Evolutionary conservation across 371 early-diverging fungal genomes (phyloP), one percentile per base, ranked within the genome.

Genomic region (Cladochytrium tenue): DNA sequence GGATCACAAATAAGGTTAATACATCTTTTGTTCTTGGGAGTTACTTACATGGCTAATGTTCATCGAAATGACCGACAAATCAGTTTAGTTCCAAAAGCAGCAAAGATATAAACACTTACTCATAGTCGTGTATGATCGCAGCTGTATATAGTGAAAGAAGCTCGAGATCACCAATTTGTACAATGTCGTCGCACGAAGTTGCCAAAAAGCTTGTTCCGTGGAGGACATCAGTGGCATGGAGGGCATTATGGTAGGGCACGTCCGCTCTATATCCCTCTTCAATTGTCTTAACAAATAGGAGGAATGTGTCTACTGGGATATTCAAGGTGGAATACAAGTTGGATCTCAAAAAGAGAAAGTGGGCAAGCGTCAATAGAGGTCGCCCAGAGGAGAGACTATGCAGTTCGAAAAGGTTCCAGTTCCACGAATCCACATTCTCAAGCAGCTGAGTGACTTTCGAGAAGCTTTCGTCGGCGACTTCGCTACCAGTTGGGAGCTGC

Each of bases 211-310:
- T 65, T n/a, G 78, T 69, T 32, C 77, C 76, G 60, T 85, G 85
- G 0, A 85, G 66, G 7, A 85, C 85, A 53, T 85, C 85, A 17
- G 80, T 71, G 5, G 83, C 85, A 67, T 85, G 85, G 23, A 72
- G 62, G 25, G 81, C 66, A 69, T 82, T 85, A 65, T 85, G 85
- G 59, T 79, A 76, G 68, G 62, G 51, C 20, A 64, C 56, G 25
- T 56, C 60, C 50, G n/a, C 27, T 27, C 36, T 15, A 53, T 63
- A 68, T 28, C 68, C 68, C 10, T 15, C 35, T 53, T 68, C 68
- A 33, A 68, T 63, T 27, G 32, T 26, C 23, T 55, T 63, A 20
- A 66, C 15, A 57, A 70, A 66, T 4, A 27, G 32, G 31, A 65
- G 35, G 25, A 68, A 68, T 0, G 27, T 52, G 0, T 68, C 68